Evolutionary conservation across 1,284 basidiomycete genomes (phyloP).

Genomic region (Garcileccinum viscosum): DNA sequence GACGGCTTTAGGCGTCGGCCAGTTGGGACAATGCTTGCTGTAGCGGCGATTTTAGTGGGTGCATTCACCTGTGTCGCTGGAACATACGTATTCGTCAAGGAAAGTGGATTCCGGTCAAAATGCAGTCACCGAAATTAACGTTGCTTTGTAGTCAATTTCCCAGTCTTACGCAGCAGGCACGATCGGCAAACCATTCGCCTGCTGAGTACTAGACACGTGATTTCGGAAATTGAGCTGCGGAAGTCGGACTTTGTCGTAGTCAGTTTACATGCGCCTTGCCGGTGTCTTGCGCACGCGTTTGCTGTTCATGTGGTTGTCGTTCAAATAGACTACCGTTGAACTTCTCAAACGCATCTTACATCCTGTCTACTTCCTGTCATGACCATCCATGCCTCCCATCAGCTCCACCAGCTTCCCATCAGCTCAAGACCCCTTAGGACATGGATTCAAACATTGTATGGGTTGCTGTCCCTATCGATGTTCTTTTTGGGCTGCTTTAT

Average conservation of each 20-base stretch:
- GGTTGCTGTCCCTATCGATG: constrained; percentile 60
- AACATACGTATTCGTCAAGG: constrained; percentile 60
- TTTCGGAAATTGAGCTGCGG: constrained; percentile 6
- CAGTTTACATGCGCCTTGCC: constrained; percentile 22
- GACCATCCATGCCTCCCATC: constrained; percentile 20
- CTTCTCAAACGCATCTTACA: background rate
- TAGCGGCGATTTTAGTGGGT: constrained; percentile 53
- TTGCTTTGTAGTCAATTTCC: constrained; percentile 48
- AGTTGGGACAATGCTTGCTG: constrained; percentile 43
- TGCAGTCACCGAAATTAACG: constrained; percentile 3
- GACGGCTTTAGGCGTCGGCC: constrained; percentile 40
- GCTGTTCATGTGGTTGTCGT: constrained; percentile 1
- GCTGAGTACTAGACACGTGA: constrained; percentile 40
- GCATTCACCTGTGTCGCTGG: constrained; percentile 58
- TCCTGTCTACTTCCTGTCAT: constrained; percentile 19
- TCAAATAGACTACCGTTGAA: constrained; percentile 18
- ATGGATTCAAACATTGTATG: constrained; percentile 60
- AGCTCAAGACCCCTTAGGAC: constrained; percentile 59
- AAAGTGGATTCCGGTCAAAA: constrained; percentile 24
- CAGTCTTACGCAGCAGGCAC: constrained; percentile 47
- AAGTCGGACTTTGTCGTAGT: constrained; percentile 18
- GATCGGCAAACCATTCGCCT: constrained; percentile 59
- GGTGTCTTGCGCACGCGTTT: background rate
- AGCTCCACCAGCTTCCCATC: constrained; percentile 62
- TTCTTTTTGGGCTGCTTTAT: constrained; percentile 75